Evolutionary conservation across 345 rosid species (phyloP), one percentile per base, ranked within the genome.

Genomic region (Dovyalis caffra): DNA sequence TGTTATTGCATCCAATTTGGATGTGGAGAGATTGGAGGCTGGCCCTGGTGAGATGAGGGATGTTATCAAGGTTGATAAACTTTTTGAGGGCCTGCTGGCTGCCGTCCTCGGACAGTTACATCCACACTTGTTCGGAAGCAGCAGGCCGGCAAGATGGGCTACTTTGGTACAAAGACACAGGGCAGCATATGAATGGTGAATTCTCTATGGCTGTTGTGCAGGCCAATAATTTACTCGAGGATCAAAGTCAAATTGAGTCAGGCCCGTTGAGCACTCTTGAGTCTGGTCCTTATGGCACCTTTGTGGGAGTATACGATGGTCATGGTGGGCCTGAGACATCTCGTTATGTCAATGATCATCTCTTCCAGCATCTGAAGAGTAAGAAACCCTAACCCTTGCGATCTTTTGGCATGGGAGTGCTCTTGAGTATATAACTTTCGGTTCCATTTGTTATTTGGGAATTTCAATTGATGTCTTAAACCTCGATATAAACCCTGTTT

Each of bases 21-120:
- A 86, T 83, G 88, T 81, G 81, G 84, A 79, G 83, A 79, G 77
- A 73, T 73, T 69, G 84, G 81, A 82, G 82, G 88, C 83, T 86
- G 82, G 58, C 47, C 63, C 68, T 3, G 82, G 51, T 76, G 83
- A 80, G 77, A 80, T 80, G 83, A 80, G 83, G 83, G 80, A 80
- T 80, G 83, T 71, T 80, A 80, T 76, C 83, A 72, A 72, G 76
- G 34, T 80, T 80, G 79, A 76, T 80, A 70, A 73, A 73, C 77
- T 51, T 80, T 68, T 68, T 80, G 83, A 80, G 80, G 80, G 80
- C 83, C 74, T 80, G 83, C 80, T 80, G 83, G 83, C 66, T 10
- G 71, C 80, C 80, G 32, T 72, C 79, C 74, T 76, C 80, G 53
- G 72, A 76, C 33, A 64, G 71, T 23, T 60, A 57, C 62, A 56